Evolutionary conservation across 2,329 filamentous ascomycete genomes (phyloP).

Genomic region (Cercospora berteroae): DNA sequence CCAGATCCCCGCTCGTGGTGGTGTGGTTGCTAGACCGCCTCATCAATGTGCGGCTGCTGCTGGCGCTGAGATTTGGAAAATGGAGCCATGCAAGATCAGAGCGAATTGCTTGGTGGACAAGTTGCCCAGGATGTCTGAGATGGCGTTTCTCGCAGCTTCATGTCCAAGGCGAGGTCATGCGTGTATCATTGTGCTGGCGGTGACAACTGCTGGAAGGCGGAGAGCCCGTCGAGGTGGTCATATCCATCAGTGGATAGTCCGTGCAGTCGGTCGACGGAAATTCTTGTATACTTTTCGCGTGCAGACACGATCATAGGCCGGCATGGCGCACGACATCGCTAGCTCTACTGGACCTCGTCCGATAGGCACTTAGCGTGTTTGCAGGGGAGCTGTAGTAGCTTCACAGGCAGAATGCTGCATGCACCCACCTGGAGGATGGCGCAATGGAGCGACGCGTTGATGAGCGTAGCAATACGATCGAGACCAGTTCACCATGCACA

Average conservation of each 20-base stretch:
- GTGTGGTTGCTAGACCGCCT: not conserved
- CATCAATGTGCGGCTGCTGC: not conserved
- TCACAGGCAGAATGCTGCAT: not conserved
- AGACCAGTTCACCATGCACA: not conserved
- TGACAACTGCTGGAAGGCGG: not conserved
- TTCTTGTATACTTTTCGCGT: constrained; percentile 15
- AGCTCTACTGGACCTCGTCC: not conserved
- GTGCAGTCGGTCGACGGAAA: constrained; percentile 11
- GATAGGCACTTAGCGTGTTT: not conserved
- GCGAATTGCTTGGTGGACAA: not conserved
- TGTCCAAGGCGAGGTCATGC: not conserved
- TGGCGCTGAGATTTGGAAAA: not conserved
- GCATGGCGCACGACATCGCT: constrained; percentile 14
- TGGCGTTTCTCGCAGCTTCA: not conserved
- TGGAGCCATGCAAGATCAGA: not conserved
- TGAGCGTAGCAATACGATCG: not conserved
- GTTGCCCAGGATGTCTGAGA: not conserved
- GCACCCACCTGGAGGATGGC: constrained; percentile 12
- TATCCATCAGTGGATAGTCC: not conserved
- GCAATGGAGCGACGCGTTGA: constrained; percentile 1
- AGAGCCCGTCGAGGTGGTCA: not conserved
- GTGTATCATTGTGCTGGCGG: not conserved
- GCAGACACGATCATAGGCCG: constrained; percentile 5
- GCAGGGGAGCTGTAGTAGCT: constrained; percentile 16
- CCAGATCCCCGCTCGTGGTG: not conserved